Conservation (phyloP, 208 protist species). For the Trypanosoma cruzi region DNA sequence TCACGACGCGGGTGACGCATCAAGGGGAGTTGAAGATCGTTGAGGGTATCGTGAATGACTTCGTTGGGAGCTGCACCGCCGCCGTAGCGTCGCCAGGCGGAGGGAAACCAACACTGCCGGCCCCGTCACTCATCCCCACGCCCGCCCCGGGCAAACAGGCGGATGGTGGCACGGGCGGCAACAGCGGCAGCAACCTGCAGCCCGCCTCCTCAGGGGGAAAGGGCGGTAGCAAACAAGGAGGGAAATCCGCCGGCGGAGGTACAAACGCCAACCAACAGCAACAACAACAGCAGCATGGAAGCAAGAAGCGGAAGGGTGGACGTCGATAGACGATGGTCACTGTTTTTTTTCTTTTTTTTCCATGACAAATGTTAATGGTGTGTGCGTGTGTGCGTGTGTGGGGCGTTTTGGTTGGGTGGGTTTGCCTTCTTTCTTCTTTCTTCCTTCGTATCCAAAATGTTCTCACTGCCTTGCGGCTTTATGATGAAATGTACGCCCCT, state of each 20-base stretch:
- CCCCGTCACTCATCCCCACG: neutral
- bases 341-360: conserved; percentile 9
- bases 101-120: conserved; percentile 1
- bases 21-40: conserved; percentile 65
- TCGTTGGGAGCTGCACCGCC: conserved; percentile 57
- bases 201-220: neutral
- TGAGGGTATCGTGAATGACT: conserved; percentile 62
- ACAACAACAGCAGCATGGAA: conserved; percentile 31
- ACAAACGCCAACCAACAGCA: conserved; percentile 16
- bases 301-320: conserved; percentile 31
- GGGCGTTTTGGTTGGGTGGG: neutral
- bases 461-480: no score
- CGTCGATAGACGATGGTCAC: conserved; percentile 12
- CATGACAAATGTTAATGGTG: no score
- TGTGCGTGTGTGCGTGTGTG: no score
- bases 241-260: conserved; percentile 3
- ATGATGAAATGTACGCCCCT: no score
- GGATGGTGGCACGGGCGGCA: neutral
- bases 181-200: neutral
- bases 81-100: conserved; percentile 13
- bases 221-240: conserved; percentile 2
- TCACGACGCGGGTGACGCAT: conserved; percentile 62
- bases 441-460: no score
- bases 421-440: no score
- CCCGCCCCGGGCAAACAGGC: neutral